Conservation (phyloP, 108 stramenopile genomes). For the Discostella pseudostelligera region DNA sequence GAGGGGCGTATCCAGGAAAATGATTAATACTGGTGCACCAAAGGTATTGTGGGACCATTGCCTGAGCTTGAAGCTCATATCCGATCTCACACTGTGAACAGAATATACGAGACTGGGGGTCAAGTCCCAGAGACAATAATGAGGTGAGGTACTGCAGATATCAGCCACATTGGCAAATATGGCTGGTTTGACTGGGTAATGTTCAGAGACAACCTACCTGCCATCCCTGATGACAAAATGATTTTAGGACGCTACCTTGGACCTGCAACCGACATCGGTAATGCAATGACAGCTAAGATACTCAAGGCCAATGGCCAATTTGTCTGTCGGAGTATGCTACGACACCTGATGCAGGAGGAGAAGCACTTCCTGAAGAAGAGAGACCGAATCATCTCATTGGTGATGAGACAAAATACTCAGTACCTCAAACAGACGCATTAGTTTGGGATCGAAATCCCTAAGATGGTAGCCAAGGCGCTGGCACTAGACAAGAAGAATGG, state of each 20-base stretch:
- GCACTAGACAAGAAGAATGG: constrained; percentile 39
- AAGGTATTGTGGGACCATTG: constrained; percentile 35
- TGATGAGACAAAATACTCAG: constrained; percentile 1
- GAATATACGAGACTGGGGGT: constrained; percentile 22
- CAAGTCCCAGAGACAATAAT: constrained; percentile 25
- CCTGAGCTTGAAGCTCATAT: constrained; percentile 25
- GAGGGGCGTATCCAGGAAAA: constrained; percentile 10
- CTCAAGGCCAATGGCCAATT: no score
- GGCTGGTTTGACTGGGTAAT: constrained; percentile 46
- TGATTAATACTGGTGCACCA: constrained; percentile 12
- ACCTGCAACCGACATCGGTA: no score
- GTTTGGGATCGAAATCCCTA: constrained; percentile 29
- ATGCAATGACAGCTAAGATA: no score
- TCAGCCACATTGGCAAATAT: constrained; percentile 37
- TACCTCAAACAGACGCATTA: constrained; percentile 33
- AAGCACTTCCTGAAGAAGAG: constrained; percentile 2
- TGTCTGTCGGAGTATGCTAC: background rate
- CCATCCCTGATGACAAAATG: background rate
- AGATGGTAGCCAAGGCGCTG: constrained; percentile 36
- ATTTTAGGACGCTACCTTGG: constrained; percentile 17
- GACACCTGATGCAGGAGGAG: background rate
- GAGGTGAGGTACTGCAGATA: constrained; percentile 44
- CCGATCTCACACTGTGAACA: constrained; percentile 25
- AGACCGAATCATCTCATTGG: constrained; percentile 12
- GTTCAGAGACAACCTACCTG: background rate